Evolutionary conservation across 495 filamentous ascomycete genomes (phyloP).

Genomic region (Annulohypoxylon moriforme): DNA sequence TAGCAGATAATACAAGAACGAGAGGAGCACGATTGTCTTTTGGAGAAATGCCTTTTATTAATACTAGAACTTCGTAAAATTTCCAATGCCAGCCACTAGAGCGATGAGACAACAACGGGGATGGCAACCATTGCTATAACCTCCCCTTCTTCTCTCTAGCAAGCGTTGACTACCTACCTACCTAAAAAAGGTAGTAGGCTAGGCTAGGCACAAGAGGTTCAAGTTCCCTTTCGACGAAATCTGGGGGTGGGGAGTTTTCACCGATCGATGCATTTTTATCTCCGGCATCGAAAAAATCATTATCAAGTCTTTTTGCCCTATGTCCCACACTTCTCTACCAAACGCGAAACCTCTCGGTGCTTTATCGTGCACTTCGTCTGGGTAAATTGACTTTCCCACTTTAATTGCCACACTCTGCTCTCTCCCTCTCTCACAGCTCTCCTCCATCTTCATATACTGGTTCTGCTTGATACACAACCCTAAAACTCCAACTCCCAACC

Average conservation of each 20-base stretch:
- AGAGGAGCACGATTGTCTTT: slow-evolving; percentile 4
- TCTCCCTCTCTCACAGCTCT: background rate
- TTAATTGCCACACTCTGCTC: slow-evolving; percentile 41
- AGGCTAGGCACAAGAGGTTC: background rate
- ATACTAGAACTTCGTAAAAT: background rate
- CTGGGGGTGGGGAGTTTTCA: slow-evolving; percentile 5
- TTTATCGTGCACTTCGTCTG: slow-evolving; percentile 36
- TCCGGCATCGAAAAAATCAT: slow-evolving; percentile 36
- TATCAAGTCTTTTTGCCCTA: slow-evolving; percentile 43
- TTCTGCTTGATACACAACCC: slow-evolving; percentile 40
- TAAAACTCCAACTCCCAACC: slow-evolving; percentile 3
- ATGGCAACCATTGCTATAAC: background rate
- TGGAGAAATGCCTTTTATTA: slow-evolving; percentile 6
- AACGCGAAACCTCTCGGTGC: slow-evolving; percentile 35
- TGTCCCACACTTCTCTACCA: slow-evolving; percentile 47
- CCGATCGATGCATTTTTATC: slow-evolving; percentile 26
- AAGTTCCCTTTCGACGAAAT: slow-evolving; percentile 11
- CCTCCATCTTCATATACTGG: slow-evolving; percentile 21
- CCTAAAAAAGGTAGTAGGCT: background rate
- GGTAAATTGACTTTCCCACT: slow-evolving; percentile 36
- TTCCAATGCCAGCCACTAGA: background rate
- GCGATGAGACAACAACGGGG: background rate
- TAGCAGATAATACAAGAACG: slow-evolving; percentile 8
- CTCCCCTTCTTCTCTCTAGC: background rate
- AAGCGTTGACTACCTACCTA: slow-evolving; percentile 3